Base-by-base conservation (phyloP, 2,329 filamentous ascomycete species). In the Hypoxylon sp. region DNA sequence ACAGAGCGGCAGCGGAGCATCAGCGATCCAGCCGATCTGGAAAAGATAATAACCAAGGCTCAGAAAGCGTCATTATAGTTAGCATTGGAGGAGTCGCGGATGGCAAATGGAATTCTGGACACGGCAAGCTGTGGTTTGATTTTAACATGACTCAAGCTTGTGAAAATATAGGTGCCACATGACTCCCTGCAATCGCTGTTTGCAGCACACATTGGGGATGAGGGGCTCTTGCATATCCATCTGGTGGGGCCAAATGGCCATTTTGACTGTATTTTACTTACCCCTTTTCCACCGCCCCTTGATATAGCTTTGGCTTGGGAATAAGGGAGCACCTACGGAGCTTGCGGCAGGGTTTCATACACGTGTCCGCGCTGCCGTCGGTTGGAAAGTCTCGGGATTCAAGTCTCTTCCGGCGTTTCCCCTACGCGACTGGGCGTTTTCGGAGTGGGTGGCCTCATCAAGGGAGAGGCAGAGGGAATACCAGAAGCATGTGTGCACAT, bases 1-100 rank as follows among this genome's bases (percentile, higher is more conserved):
- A 87, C 85, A 3, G 87, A 87, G 74, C 80, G 86, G 64, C 87
- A 88, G 73, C 79, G 87, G 63, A 89, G 80, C 64, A 75, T 80
- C 50, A 81, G 80, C 44, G 79, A 81, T 30, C 79, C 79, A 26
- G 70, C 75, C 2, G 77, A 79, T 4, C 33, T 74, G 24, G 69
- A 68, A 30, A 71, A 60, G 54, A 57, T 65, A n/a, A 69, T 62
- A 26, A 45, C 53, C 22, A 70, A 38, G 38, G 22, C 45, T 18
- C 58, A 72, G 42, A 54, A 72, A 49, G 65, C 58, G 18, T 73
- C 71, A 30, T 69, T 74, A 56, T 75, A 71, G 54, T 33, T 38
- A 18, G 18, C 20, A 24, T 32, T 16, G 11, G 36, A 28, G 54
- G 54, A 24, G 38, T 45, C 16, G 32, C 26, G 33, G 53, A 24